phyloP scores from a whole-genome alignment of 768 basidiomycete genomes.

The Pleurotus pulmonarius region DNA sequence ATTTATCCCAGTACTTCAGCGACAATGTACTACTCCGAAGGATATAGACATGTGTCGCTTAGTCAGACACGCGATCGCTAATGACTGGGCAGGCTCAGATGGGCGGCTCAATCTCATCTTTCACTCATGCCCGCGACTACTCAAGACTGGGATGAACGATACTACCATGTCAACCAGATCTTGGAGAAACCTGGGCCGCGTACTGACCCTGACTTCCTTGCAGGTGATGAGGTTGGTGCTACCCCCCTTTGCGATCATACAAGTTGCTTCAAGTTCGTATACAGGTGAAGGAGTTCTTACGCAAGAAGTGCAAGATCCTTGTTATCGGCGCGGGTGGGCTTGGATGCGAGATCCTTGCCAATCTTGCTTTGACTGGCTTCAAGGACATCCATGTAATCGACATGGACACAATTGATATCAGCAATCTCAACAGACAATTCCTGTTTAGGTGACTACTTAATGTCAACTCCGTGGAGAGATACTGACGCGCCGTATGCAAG shows the following conservation, averaged over 20 bases:
- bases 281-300: constrained; percentile 85
- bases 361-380: constrained; percentile 94
- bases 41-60: neutral
- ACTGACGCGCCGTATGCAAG: constrained; percentile 32
- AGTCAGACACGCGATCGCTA: constrained; percentile 8
- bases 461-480: neutral
- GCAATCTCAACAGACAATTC: constrained; percentile 97
- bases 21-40: too few relatives aligned
- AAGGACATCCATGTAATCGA: constrained; percentile 99
- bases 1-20: too few relatives aligned
- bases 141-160: constrained; percentile 53
- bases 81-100: neutral
- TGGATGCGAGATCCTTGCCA: constrained; percentile 96
- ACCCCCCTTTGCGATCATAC: neutral
- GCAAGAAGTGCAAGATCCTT: constrained; percentile 84
- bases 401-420: constrained; percentile 99
- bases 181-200: constrained; percentile 85
- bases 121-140: neutral
- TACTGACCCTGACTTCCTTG: constrained; percentile 78
- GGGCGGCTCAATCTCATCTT: too few relatives aligned
- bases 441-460: constrained; percentile 72
- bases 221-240: constrained; percentile 69
- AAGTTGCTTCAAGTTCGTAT: neutral
- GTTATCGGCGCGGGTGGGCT: constrained; percentile 98
- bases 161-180: constrained; percentile 82